phyloP scores from a whole-genome alignment of 768 basidiomycete species.

The Grammothele lineata region DNA sequence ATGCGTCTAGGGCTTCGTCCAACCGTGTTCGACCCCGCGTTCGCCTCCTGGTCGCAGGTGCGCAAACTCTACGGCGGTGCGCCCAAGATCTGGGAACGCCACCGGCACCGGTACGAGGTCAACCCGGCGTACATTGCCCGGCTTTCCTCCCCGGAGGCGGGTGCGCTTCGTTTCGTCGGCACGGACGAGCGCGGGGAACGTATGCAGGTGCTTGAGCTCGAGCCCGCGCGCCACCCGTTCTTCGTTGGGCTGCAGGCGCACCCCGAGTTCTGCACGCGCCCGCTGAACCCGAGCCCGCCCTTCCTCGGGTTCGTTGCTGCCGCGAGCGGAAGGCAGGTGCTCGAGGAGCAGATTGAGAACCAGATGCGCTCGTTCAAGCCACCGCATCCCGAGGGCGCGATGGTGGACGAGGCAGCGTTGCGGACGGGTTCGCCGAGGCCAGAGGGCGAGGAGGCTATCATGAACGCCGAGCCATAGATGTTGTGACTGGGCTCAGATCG shows the following conservation, averaged over 20 bases:
- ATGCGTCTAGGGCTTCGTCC: conserved; percentile 99
- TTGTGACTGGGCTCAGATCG: too few species aligned
- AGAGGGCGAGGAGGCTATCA: conserved; percentile 21
- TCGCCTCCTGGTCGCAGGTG: conserved; percentile 65
- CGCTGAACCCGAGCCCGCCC: conserved; percentile 93
- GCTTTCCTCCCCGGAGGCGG: conserved; percentile 64
- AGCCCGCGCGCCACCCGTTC: conserved; percentile 88
- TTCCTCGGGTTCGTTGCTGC: conserved; percentile 96
- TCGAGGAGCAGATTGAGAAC: conserved; percentile 68
- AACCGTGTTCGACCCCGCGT: conserved; percentile 76
- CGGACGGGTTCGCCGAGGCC: conserved; percentile 23
- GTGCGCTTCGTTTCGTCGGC: conserved; percentile 68
- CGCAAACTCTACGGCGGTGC: conserved; percentile 81
- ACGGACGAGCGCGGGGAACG: conserved; percentile 95
- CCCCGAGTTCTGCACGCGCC: conserved; percentile 97
- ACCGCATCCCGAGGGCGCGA: conserved; percentile 70
- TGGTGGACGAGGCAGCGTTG: conserved; percentile 65
- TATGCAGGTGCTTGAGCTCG: conserved; percentile 94
- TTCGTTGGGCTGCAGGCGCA: conserved; percentile 95
- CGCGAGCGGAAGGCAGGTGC: conserved; percentile 45
- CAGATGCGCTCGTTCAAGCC: conserved; percentile 63
- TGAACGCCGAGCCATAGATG: conserved; percentile 16
- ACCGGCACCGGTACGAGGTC: conserved; percentile 94
- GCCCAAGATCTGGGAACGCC: conserved; percentile 89
- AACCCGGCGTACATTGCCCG: conserved; percentile 82